A percentile compares a stretch with the other conserved stretches of the same genome.
Evolutionary conservation across 2,329 filamentous ascomycete genomes (phyloP).

Genomic region (Huntiella decipiens): DNA sequence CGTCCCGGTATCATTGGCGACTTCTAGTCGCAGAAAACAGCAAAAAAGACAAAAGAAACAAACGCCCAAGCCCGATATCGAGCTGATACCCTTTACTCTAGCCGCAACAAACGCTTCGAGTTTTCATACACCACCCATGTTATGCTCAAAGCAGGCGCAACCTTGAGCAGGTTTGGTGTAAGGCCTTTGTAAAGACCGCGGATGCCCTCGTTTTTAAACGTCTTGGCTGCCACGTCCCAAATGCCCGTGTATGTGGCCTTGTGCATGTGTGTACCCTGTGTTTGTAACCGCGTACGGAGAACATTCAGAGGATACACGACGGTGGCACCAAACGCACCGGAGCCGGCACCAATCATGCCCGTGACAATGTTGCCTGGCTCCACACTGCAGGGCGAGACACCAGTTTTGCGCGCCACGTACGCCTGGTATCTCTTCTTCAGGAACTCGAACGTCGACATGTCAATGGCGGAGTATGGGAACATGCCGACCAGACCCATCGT

Average conservation of each 20-base stretch:
- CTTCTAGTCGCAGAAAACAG: conserved; percentile 25
- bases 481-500: conserved; percentile 89
- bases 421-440: conserved; percentile 57
- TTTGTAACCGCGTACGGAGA: conserved; percentile 76
- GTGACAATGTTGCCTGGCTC: conserved; percentile 65
- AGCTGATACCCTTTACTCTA: conserved; percentile 22
- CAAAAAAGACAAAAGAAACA: conserved; percentile 28
- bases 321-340: conserved; percentile 80
- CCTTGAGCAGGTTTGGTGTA: conserved; percentile 88
- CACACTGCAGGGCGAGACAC: conserved; percentile 68
- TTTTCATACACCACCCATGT: conserved; percentile 90
- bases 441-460: conserved; percentile 87
- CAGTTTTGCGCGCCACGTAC: conserved; percentile 48
- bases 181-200: conserved; percentile 85
- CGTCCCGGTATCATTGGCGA: not conserved
- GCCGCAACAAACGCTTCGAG: conserved; percentile 50
- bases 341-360: conserved; percentile 75
- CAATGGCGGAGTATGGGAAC: conserved; percentile 95
- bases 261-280: conserved; percentile 84
- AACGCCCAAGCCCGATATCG: conserved; percentile 16
- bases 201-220: conserved; percentile 62
- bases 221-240: conserved; percentile 70
- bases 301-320: conserved; percentile 92
- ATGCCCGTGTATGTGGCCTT: conserved; percentile 80
- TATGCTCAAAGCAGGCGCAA: conserved; percentile 88